These are phyloP conservation scores for Xylariales sp. DNA, from an alignment of 2,329 filamentous ascomycete genomes.

Conservation along the genomic window DNA sequence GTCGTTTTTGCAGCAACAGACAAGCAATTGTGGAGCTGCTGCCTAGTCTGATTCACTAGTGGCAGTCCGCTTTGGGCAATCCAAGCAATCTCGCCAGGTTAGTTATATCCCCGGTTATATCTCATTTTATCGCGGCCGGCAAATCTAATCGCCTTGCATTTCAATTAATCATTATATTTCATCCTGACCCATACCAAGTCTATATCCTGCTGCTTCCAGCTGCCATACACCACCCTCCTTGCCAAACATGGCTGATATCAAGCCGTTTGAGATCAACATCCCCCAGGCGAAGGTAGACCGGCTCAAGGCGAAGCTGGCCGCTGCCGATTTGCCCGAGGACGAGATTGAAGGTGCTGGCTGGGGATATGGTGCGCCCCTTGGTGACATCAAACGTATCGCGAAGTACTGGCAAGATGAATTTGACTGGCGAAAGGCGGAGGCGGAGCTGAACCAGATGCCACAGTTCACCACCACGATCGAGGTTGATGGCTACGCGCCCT, in stretches of 20 bases:
- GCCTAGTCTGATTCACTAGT: too few species aligned
- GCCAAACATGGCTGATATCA: conserved; percentile 9
- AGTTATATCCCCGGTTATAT: too few species aligned
- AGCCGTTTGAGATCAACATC: conserved; percentile 45
- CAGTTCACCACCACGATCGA: conserved; percentile 52
- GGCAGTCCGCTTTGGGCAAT: too few species aligned
- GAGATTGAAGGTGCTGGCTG: conserved; percentile 48
- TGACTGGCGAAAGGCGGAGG: conserved; percentile 59
- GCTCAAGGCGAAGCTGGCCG: conserved; percentile 51
- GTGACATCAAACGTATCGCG: conserved; percentile 55
- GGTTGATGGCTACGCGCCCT: conserved; percentile 52
- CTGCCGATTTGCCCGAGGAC: conserved; percentile 51
- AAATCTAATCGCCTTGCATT: too few species aligned
- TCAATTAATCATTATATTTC: too few species aligned
- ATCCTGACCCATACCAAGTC: too few species aligned
- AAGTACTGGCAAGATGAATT: conserved; percentile 52
- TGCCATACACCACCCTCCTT: not conserved
- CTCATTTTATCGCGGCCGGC: too few species aligned
- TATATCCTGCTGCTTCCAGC: too few species aligned
- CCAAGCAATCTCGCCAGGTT: too few species aligned
- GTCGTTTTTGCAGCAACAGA: too few species aligned
- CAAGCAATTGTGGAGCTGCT: too few species aligned
- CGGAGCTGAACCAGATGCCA: conserved; percentile 53
- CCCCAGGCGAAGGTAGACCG: conserved; percentile 45
- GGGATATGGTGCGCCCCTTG: conserved; percentile 56